Evolutionary conservation across 2,329 filamentous ascomycete genomes (phyloP), one percentile per base, ranked within the genome.

Genomic region (Talaromyces sp.): DNA sequence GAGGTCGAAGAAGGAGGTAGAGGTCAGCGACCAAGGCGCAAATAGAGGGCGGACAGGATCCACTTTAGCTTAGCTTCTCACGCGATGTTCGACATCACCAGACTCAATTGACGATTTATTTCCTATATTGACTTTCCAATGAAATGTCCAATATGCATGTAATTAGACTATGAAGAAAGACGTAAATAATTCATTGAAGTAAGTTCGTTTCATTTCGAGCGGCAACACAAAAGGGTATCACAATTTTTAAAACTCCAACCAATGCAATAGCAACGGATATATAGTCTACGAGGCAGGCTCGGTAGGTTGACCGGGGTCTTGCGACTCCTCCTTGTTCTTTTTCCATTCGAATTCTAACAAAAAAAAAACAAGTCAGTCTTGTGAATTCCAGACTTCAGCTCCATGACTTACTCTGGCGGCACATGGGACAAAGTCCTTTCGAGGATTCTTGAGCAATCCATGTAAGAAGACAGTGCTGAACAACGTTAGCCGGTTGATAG

Each of bases 381-480:
- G 35, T 61, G 22, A 9, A 39, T 62, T 14, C 16, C 6, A 24
- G 33, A 33, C 3, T n/a, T n/a, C 22, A 11, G 1, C 2, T 13
- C 19, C 27, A 43, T 3, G 11, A 74, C 84, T 71, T 85, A 95
- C 92, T 92, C 79, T 98, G 95, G 70, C 95, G 87, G 76, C 95
- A 99, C 95, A 99, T 98, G 33, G 95, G 95, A 76, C 95, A 99
- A 69, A 97, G 90, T 24, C 94, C 94, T 72, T 93, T 94, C 33
- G 93, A 91, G 13, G 92, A 89, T 68, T 98, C 95, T 76, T 97
- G 93, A 74, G 95, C 92, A 71, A 99, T 92, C 95, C 95, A 99
- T 1, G 75, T 78, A 71, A 78, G 71, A 9, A 99, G 95, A 79
- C 95, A 99, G 79, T 99, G 95, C 93, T 96, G 19, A 22, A 58